phyloP scores from a whole-genome alignment of 1,284 basidiomycete species.

The Apiotrichum gamsii region DNA sequence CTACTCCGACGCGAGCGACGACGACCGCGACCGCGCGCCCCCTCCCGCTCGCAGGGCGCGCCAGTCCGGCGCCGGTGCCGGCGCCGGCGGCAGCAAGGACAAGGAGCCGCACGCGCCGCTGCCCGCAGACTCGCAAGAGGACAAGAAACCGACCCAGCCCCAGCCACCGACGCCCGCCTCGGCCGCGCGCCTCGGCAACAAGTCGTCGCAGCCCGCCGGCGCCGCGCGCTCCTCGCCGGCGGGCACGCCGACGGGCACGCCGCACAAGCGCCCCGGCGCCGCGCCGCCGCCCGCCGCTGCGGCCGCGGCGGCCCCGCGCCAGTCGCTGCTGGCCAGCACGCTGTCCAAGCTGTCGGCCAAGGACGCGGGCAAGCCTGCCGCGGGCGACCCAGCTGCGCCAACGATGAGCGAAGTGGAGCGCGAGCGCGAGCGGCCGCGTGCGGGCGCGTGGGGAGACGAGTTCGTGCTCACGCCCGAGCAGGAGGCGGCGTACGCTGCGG shows the following conservation, averaged over 20 bases:
- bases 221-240: background rate
- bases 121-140: background rate
- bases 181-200: background rate
- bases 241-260: background rate
- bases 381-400: no score
- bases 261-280: background rate
- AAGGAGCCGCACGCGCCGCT: background rate
- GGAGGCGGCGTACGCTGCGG: slow-evolving; percentile 8
- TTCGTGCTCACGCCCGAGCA: slow-evolving; percentile 16
- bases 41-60: no score
- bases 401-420: background rate
- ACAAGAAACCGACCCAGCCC: background rate
- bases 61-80: no score
- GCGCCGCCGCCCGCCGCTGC: background rate
- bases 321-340: slow-evolving; percentile 10
- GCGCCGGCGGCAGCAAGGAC: no score
- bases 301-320: slow-evolving; percentile 1
- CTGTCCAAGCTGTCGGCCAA: slow-evolving; percentile 7
- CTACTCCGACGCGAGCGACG: no score
- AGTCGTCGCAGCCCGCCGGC: background rate
- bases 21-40: no score
- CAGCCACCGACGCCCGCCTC: background rate
- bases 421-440: slow-evolving; percentile 9
- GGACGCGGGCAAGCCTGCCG: background rate
- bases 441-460: slow-evolving; percentile 16